Base-by-base conservation (phyloP, 768 basidiomycete genomes). In the Cystobasidiopsis lactophilus region DNA sequence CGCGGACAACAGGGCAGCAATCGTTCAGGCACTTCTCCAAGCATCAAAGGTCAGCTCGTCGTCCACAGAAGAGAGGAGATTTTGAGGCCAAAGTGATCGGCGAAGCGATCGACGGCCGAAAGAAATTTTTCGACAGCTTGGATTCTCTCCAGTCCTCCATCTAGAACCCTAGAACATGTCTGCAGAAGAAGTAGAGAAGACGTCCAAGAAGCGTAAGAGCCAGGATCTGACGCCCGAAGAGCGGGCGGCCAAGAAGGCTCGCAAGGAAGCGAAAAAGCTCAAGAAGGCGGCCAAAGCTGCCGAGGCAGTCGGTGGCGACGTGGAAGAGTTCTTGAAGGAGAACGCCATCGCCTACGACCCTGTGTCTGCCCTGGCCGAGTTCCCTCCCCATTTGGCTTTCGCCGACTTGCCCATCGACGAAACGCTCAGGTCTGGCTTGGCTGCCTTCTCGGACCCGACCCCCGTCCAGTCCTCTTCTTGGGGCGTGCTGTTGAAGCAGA, bases 391-490 rank as follows among this genome's bases (percentile, higher is more conserved):
- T 48, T 72, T 80, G 43, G 73, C 76, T 1, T 91, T 98, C 63
- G 69, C 74, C 53, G 75, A 81, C 51, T 74, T 96, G 1, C 71
- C 70, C 27, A 73, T 95, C 46, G 76, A 80, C 5, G 65, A 69
- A 1, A 69, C 71, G 14, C 74, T 96, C 31, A 73, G 72, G 39
- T 62, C 68, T 0, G 79, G 77, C 0, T 78, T 95, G 54, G 65
- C 70, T 45, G 70, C 69, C 7, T 98, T 88, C 70, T 75, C 77
- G 57, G 77, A 80, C 58, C 91, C 93, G 3, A 91, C 89, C 0
- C 89, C 93, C 0, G 86, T 98, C 51, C 93, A 98, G 64, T 80
- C 85, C 5, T 91, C 85, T 60, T 77, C 88, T 13, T 96, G 89
- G 89, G 85, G 89, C 2, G 77, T 82, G 31, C 77, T 83, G 5